These are phyloP conservation scores for Cornus controversa DNA, from an alignment of 148 eudicot species.

Conservation along the genomic window DNA sequence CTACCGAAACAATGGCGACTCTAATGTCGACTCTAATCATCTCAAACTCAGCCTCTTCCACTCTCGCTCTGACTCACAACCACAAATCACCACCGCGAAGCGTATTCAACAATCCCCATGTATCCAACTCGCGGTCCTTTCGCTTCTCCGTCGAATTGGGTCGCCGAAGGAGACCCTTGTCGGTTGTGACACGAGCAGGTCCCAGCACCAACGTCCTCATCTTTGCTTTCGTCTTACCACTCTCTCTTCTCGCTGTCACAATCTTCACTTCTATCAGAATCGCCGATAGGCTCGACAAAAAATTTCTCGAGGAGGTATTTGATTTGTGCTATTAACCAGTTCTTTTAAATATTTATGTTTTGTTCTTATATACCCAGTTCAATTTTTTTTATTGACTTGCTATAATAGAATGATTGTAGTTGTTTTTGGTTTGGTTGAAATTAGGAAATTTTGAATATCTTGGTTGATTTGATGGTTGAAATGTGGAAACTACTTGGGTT, in stretches of 20 bases:
- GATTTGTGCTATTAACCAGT: not conserved
- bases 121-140: constrained; percentile 1
- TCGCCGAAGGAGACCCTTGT: constrained; percentile 31
- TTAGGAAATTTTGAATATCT: not conserved
- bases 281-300: constrained; percentile 66
- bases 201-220: constrained; percentile 52
- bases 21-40: constrained; percentile 12
- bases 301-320: constrained; percentile 77
- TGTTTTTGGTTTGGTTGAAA: not conserved
- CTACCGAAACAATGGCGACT: constrained; percentile 8
- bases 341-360: not conserved
- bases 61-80: not conserved
- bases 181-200: constrained; percentile 59
- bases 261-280: constrained; percentile 54
- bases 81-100: not conserved
- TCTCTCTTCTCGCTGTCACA: constrained; percentile 73
- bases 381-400: constrained; percentile 1
- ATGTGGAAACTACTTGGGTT: not conserved
- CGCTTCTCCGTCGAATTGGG: not conserved
- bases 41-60: constrained; percentile 4
- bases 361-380: not conserved
- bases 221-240: constrained; percentile 69
- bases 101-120: not conserved
- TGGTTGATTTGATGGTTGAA: not conserved
- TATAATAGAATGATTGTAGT: not conserved